Conservation (phyloP, 257 asterid genomes). For the Solanum rostratum region DNA sequence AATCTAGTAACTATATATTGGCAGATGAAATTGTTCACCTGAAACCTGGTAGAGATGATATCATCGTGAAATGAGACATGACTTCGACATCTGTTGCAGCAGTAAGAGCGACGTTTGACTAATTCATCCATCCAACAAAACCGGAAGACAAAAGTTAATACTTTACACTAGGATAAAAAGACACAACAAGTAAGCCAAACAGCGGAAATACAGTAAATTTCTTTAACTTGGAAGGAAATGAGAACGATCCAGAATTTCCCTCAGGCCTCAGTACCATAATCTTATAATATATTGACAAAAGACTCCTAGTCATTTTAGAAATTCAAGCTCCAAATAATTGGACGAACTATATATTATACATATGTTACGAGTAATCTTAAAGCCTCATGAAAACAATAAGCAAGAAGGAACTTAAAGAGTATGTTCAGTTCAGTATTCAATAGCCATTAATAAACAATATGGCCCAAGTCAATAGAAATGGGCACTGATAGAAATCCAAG, state of each 20-base stretch:
- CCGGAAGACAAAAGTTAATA: slow-evolving; percentile 1
- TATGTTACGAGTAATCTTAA: background rate
- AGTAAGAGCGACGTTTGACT: slow-evolving; percentile 55
- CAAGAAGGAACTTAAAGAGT: background rate
- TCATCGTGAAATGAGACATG: slow-evolving; percentile 57
- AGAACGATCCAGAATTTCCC: slow-evolving; percentile 8
- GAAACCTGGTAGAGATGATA: slow-evolving; percentile 27
- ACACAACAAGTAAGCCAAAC: background rate
- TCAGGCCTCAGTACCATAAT: background rate
- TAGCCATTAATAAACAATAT: background rate
- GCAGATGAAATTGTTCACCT: slow-evolving; percentile 3
- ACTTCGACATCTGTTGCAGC: slow-evolving; percentile 74
- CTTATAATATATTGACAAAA: background rate
- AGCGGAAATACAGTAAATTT: background rate
- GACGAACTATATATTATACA: background rate
- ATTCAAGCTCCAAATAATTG: background rate
- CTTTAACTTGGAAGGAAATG: slow-evolving; percentile 12
- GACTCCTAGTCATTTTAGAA: background rate
- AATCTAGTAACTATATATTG: background rate
- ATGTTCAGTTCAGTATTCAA: background rate
- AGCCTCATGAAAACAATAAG: background rate
- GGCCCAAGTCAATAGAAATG: background rate
- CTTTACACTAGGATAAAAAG: background rate
- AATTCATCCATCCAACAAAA: slow-evolving; percentile 41
- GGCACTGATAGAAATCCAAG: background rate